Percentiles rank a stretch among this genome's conserved stretches.
Evolutionary conservation across 1,139 yeast species (phyloP).

Genomic region (Lodderomyces orthopsilosis): DNA sequence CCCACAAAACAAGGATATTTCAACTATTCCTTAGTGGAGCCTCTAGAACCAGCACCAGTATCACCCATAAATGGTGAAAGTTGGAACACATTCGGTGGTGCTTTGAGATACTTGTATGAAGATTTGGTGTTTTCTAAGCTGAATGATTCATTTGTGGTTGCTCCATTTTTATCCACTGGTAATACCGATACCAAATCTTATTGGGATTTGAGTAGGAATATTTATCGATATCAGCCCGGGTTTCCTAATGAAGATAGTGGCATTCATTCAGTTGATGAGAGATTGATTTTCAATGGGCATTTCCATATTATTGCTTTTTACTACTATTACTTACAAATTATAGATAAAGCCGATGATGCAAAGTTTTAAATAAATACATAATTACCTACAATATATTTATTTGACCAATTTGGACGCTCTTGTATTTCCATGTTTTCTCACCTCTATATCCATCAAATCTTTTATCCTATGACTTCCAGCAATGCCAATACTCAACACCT

Average conservation of each 20-base stretch:
- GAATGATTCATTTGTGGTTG: conserved; percentile 28
- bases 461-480: conserved; percentile 86
- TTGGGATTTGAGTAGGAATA: conserved; percentile 40
- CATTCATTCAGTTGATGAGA: conserved; percentile 37
- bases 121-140: conserved; percentile 27
- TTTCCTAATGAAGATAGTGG: conserved; percentile 16
- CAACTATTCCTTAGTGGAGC: conserved; percentile 31
- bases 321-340: conserved; percentile 37
- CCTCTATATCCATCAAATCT: conserved; percentile 82
- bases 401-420: conserved; percentile 28
- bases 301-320: conserved; percentile 30
- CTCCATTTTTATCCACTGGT: conserved; percentile 37
- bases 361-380: conserved; percentile 1
- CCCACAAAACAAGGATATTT: conserved; percentile 45
- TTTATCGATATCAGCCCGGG: conserved; percentile 37
- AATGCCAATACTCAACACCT: conserved; percentile 77
- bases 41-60: conserved; percentile 59
- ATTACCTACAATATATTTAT: background rate
- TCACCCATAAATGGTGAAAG: conserved; percentile 42
- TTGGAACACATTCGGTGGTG: conserved; percentile 58
- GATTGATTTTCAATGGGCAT: conserved; percentile 25
- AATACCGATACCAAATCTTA: conserved; percentile 43
- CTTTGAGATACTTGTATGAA: conserved; percentile 56
- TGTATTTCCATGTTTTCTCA: conserved; percentile 65
- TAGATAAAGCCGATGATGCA: conserved; percentile 22